Base-by-base conservation (phyloP, 345 rosid species). In the Populus davidiana region DNA sequence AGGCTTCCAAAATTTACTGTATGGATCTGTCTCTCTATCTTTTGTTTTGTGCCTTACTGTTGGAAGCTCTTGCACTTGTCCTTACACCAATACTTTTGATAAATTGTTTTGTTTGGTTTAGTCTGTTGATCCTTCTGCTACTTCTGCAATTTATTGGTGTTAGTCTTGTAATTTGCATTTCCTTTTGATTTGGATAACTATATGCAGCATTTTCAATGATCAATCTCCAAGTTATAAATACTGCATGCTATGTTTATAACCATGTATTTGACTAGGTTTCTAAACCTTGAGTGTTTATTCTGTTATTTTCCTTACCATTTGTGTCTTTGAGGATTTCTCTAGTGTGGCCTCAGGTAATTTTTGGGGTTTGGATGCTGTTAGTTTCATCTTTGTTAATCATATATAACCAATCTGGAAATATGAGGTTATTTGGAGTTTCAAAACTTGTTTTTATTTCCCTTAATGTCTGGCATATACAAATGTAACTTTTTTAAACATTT, bases 1-100 rank as follows among this genome's bases (percentile, higher is more conserved):
- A 76, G 85, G 81, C 82, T 82, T 41, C 85, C 85, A 66, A 82
- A 82, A 66, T 82, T 82, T 72, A 82, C 82, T 8, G 85, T 82
- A 75, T 33, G 75, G 61, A 38, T 74, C 71, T 31, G 54, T 29
- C 65, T 69, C 50, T 13, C 69, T 33, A 8, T 16, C 43, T 12
- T 5, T 10, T 21, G 39, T 66, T 47, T 27, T 44, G 62, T 38
- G 29, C 39, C 17, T 17, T 54, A 66, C 21, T 23, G 52, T 64
- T 71, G 47, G 66, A 36, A 43, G 61, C 16, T 74, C 16, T 25
- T 25, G 9, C 47, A 43, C 25, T 61, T 2, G 2, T 72, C 1
- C 9, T 73, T 61, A 3, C 21, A 43, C 11, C 36, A 62, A 12
- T 29, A 44, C 43, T 11, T 44, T 21, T 20, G 25, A 59, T 14